A percentile compares a stretch with the other conserved stretches of the same genome.
These are phyloP conservation scores for Podospora australis DNA, from an alignment of 495 filamentous ascomycete species.

Conservation along the genomic window DNA sequence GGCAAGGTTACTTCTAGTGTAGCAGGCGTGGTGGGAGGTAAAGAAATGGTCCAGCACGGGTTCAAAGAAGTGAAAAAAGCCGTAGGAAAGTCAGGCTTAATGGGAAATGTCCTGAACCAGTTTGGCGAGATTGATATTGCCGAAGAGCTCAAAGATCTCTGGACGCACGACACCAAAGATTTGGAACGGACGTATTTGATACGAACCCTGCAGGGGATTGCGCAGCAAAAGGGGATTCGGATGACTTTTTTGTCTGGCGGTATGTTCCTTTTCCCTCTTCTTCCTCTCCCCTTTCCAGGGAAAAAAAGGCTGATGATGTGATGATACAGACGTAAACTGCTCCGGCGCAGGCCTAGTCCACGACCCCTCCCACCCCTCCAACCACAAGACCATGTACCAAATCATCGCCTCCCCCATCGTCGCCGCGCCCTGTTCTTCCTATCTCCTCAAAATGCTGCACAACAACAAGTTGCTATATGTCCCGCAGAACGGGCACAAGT, in stretches of 20 bases:
- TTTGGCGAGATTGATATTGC: conserved; percentile 96
- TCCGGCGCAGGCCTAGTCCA: conserved; percentile 91
- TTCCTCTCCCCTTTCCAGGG: neutral
- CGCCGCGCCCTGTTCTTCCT: conserved; percentile 73
- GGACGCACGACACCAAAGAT: conserved; percentile 98
- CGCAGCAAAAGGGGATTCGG: conserved; percentile 84
- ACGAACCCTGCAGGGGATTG: conserved; percentile 87
- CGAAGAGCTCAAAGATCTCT: conserved; percentile 91
- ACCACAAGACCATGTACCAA: conserved; percentile 99
- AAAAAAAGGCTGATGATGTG: too few relatives aligned
- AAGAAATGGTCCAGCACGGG: conserved; percentile 80
- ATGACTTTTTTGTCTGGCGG: conserved; percentile 94
- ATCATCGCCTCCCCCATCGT: conserved; percentile 89
- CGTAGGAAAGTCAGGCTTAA: conserved; percentile 87
- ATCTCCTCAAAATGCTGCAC: conserved; percentile 88
- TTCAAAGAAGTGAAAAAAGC: conserved; percentile 94
- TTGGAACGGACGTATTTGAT: conserved; percentile 95
- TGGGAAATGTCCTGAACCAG: conserved; percentile 88
- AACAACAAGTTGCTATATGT: conserved; percentile 85
- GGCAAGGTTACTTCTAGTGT: conserved; percentile 92
- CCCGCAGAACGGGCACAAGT: conserved; percentile 83
- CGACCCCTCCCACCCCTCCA: conserved; percentile 80
- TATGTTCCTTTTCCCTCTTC: conserved; percentile 26
- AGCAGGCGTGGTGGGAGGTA: conserved; percentile 90
- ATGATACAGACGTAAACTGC: conserved; percentile 80